phyloP scores from a whole-genome alignment of 306 rosid genomes.

The Inga leiocalycina region DNA sequence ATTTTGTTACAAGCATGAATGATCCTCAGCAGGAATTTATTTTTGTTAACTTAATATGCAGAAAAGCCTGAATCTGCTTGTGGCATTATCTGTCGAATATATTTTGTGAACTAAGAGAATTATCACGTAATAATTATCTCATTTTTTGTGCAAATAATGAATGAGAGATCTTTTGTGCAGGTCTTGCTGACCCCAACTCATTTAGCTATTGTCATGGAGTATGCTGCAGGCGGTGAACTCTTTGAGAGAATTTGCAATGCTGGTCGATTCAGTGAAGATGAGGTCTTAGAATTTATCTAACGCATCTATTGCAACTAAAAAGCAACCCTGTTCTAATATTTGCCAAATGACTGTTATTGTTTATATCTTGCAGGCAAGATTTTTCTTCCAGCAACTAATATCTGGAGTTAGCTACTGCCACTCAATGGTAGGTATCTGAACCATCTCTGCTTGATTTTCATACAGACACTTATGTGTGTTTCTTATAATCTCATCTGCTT shows the following conservation, averaged over 20 bases:
- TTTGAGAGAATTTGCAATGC: constrained; percentile 74
- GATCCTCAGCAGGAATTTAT: neutral
- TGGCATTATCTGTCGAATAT: neutral
- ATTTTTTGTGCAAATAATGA: neutral
- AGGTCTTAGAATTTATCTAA: constrained; percentile 46
- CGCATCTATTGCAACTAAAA: neutral
- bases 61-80: constrained; percentile 10
- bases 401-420: constrained; percentile 97
- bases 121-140: neutral
- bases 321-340: neutral
- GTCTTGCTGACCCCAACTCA: constrained; percentile 82
- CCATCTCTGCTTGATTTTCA: neutral
- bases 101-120: constrained; percentile 4
- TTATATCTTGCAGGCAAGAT: constrained; percentile 77
- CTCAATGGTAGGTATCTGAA: constrained; percentile 59
- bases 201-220: constrained; percentile 91
- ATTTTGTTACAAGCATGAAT: neutral
- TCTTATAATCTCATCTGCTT: constrained; percentile 1
- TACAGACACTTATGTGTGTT: neutral
- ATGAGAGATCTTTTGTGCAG: constrained; percentile 46
- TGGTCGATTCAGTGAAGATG: constrained; percentile 92
- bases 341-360: neutral
- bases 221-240: constrained; percentile 96
- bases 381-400: constrained; percentile 95
- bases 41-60: neutral